Base-by-base conservation (phyloP, 148 eudicot species). In the Rheum nobile region DNA sequence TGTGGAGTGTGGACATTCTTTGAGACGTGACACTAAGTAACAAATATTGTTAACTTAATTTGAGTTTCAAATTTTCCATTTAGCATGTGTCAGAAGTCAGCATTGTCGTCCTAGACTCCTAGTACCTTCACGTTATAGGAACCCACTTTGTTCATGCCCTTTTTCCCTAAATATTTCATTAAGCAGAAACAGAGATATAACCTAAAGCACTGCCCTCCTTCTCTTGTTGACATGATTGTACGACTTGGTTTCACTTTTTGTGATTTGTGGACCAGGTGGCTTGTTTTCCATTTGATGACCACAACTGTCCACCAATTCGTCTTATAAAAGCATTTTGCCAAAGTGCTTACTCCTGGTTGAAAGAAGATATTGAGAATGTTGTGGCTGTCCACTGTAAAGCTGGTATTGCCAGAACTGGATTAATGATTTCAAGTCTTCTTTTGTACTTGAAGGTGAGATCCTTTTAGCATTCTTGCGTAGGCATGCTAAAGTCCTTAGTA, bases 351-450 rank as follows among this genome's bases (percentile, higher is more conserved):
- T 82, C 97, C 63, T 94, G 98, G 98, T 84, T 94, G 83, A 94
- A 94, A 84, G 97, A 94, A 84, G 98, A 94, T 85, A 94, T 94
- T 57, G 97, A 94, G 75, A 91, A 94, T 88, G 96, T 94, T 47
- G 96, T 94, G 80, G 95, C 89, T 72, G 98, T 94, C 80, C 98
- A 94, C 77, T 94, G 98, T 81, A 94, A 94, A 78, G 98, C 98
- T 75, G 98, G 98, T 84, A 89, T 94, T 95, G 98, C 98, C 37
- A 88, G 98, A 77, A 94, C 98, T 39, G 97, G 98, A 46, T 80
- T 94, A 72, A 94, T 91, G 98, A 94, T 94, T 67, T 88, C 96
- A 72, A 94, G 98, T 83, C 98, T 94, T 79, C 91, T 94, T 54
- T 73, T 89, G 68, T 91, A 86, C 78, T 81, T 94, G 84, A 94